Evolutionary conservation across 1,284 basidiomycete genomes (phyloP).

Genomic region (Sanghuangporus sanghuang): DNA sequence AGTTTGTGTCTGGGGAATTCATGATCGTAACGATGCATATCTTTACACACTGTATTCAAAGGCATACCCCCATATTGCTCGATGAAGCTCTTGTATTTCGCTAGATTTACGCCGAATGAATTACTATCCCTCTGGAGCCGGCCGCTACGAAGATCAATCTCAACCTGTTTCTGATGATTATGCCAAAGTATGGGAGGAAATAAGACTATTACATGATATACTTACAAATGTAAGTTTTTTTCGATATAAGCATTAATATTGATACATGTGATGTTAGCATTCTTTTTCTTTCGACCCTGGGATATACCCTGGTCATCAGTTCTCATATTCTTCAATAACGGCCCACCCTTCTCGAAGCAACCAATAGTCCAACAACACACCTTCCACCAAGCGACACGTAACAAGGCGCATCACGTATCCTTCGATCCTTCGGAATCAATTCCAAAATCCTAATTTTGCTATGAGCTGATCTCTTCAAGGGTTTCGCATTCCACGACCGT

Average conservation of each 20-base stretch:
- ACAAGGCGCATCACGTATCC: neutral
- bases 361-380: neutral
- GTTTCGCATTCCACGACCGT: slow-evolving; percentile 7
- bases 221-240: too few relatives aligned
- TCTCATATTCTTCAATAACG: too few relatives aligned
- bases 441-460: neutral
- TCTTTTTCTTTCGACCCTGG: too few relatives aligned
- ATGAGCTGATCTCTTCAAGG: neutral
- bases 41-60: slow-evolving; percentile 14
- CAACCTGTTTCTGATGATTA: too few relatives aligned
- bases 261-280: too few relatives aligned
- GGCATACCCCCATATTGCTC: slow-evolving; percentile 5
- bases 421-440: neutral
- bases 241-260: too few relatives aligned
- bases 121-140: neutral
- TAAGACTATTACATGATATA: too few relatives aligned
- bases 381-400: neutral
- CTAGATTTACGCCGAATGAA: slow-evolving; percentile 9
- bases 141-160: too few relatives aligned
- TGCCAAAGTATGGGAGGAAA: too few relatives aligned
- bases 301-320: too few relatives aligned
- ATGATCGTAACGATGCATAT: slow-evolving; percentile 4
- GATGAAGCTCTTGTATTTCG: slow-evolving; percentile 5
- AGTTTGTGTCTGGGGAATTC: neutral
- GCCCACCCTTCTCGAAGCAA: neutral